A percentile compares a stretch with the other conserved stretches of the same genome.
phyloP scores from a whole-genome alignment of 768 basidiomycete species.

The Coprinopsis strossmayeri region DNA sequence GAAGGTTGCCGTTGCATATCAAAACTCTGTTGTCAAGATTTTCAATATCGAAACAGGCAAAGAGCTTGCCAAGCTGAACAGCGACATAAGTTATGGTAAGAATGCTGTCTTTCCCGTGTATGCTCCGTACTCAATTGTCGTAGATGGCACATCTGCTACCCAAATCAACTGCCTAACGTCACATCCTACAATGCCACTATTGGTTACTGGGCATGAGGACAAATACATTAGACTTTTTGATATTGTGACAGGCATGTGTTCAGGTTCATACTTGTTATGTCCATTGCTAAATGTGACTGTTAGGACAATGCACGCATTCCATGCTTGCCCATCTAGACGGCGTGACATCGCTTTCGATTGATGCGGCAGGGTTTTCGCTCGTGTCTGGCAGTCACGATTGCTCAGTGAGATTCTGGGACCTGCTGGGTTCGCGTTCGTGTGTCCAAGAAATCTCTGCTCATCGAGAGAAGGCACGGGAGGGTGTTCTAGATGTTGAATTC shows the following conservation, averaged over 20 bases:
- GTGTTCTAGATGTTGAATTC: conserved; percentile 83
- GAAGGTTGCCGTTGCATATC: conserved; percentile 86
- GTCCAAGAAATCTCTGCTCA: conserved; percentile 88
- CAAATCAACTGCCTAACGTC: conserved; percentile 86
- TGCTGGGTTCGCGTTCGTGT: conserved; percentile 73
- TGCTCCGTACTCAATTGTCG: neutral
- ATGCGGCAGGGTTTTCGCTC: conserved; percentile 80
- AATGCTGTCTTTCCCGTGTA: neutral
- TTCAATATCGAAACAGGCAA: conserved; percentile 89
- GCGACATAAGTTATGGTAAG: conserved; percentile 54
- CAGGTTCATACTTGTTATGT: neutral
- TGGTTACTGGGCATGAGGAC: conserved; percentile 92
- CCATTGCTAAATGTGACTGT: conserved; percentile 4
- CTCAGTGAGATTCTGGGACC: conserved; percentile 91
- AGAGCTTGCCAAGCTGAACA: conserved; percentile 57
- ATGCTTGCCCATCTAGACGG: conserved; percentile 89
- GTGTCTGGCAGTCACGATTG: conserved; percentile 93
- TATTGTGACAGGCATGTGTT: conserved; percentile 59
- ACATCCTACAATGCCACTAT: conserved; percentile 83
- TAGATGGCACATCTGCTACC: conserved; percentile 69
- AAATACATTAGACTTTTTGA: conserved; percentile 90
- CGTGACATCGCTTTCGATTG: conserved; percentile 86
- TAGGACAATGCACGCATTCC: conserved; percentile 83
- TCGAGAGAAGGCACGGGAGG: conserved; percentile 85
- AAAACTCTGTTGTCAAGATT: conserved; percentile 83